Evolutionary conservation across 192 early-diverging fungal species (phyloP).

Genomic region (Spizellomyces sp.): DNA sequence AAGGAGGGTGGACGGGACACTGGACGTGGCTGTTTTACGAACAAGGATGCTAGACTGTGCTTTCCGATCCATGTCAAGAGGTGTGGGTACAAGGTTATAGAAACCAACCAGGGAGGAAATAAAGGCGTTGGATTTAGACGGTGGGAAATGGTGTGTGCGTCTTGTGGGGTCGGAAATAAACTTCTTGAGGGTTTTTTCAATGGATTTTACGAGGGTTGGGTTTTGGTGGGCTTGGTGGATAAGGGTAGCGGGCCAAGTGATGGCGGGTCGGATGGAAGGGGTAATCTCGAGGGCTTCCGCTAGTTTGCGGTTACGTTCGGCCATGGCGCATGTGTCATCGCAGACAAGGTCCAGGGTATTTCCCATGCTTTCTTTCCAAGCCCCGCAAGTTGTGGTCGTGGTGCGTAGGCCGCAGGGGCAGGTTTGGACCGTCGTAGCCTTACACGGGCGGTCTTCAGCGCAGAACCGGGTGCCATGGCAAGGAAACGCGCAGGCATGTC

Average conservation of each 20-base stretch:
- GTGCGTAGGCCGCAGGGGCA: slow-evolving; percentile 80
- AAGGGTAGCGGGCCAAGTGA: slow-evolving; percentile 33
- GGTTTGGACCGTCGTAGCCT: slow-evolving; percentile 51
- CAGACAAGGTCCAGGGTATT: slow-evolving; percentile 61
- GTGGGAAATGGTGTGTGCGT: slow-evolving; percentile 62
- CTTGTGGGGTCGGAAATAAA: slow-evolving; percentile 66
- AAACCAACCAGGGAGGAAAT: slow-evolving; percentile 72
- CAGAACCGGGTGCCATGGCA: slow-evolving; percentile 83
- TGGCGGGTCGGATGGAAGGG: slow-evolving; percentile 9
- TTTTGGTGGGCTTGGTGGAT: slow-evolving; percentile 69
- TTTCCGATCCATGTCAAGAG: slow-evolving; percentile 75
- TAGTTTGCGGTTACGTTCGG: slow-evolving; percentile 76
- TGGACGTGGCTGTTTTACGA: slow-evolving; percentile 44
- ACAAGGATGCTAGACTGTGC: slow-evolving; percentile 63
- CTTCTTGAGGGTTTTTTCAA: slow-evolving; percentile 66
- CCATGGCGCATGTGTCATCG: slow-evolving; percentile 78
- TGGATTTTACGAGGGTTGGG: slow-evolving; percentile 63
- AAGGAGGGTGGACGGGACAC: slow-evolving; percentile 30
- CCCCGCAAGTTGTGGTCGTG: slow-evolving; percentile 67
- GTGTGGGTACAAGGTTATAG: slow-evolving; percentile 72
- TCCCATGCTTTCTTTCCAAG: slow-evolving; percentile 46
- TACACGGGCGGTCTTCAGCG: slow-evolving; percentile 75
- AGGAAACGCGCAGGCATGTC: slow-evolving; percentile 69
- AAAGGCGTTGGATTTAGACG: slow-evolving; percentile 69
- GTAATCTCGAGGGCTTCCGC: slow-evolving; percentile 74